Base-by-base conservation (phyloP, 2,329 filamentous ascomycete species). In the Parasarocladium wereldwijsianum region DNA sequence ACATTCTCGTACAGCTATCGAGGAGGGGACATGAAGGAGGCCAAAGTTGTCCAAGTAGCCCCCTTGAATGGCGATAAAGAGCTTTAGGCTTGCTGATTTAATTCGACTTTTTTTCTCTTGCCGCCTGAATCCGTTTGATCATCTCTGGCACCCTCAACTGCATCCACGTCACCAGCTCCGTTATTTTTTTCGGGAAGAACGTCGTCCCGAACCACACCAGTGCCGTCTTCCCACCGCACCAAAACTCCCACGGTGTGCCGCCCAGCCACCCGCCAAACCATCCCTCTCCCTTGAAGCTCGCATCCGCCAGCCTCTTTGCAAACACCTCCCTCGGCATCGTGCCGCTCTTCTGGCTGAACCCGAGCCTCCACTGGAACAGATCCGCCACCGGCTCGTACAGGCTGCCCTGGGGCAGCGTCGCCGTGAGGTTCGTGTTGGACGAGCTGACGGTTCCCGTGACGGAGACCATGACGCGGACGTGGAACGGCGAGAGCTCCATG, bases 391-490 rank as follows among this genome's bases (percentile, higher is more conserved):
- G 55, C 45, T 42, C 36, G 46, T 70, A 71, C 13, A 64, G 50
- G 25, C 64, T 69, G 26, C 44, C 46, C 8, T 45, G 35, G 0
- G 63, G 64, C 29, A 71, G 49, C 3, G 37, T 34, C 33, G 59
- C 55, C 36, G 57, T 47, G 2, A 43, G 41, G 23, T 55, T 54
- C 38, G 43, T 48, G 5, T 60, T 58, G 45, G 66, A 61, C 40
- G 60, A 64, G 24, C 49, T 49, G 9, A 70, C 63, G 3, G 64
- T 66, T 15, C 66, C 66, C 0, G 64, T 61, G 51, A 69, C 59
- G 41, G 60, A 60, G 12, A 68, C 58, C 58, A 69, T 69, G 45
- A 71, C 66, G 37, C 66, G 60, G 8, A 71, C 65, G 39, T 55
- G 55, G 26, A 69, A 62, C 1, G 65, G 66, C 25, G 54, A 52